Evolutionary conservation across 352 stramenopile species (phyloP).

Genomic region (Halophytophthora polymorphica): DNA sequence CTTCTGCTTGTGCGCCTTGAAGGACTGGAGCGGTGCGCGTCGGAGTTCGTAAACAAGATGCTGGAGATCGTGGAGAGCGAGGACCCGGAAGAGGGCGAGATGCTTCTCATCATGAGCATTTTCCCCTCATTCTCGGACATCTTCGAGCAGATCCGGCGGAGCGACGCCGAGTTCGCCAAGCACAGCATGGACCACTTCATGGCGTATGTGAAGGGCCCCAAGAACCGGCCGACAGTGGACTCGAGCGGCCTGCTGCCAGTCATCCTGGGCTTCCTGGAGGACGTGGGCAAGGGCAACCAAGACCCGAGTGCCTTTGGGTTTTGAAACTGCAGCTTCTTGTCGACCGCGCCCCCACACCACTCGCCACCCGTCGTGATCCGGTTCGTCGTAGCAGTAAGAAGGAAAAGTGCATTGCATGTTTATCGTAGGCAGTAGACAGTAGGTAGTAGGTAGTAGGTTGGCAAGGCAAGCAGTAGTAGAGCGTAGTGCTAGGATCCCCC

Average conservation of each 20-base stretch:
- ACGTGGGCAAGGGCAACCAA: conserved; percentile 59
- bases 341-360: conserved; percentile 14
- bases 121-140: conserved; percentile 89
- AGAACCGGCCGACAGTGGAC: conserved; percentile 79
- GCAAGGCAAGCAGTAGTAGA: conserved; percentile 8
- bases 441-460: conserved; percentile 17
- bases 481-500: background rate
- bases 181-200: conserved; percentile 88
- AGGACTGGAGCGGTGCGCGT: conserved; percentile 80
- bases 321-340: conserved; percentile 41
- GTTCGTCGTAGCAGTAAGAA: conserved; percentile 14
- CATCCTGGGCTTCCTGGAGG: conserved; percentile 73
- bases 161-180: conserved; percentile 75
- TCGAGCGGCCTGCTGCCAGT: conserved; percentile 65
- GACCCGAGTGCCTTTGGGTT: conserved; percentile 71
- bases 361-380: conserved; percentile 10
- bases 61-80: conserved; percentile 79
- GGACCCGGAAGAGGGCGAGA: conserved; percentile 74
- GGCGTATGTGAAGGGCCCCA: conserved; percentile 76
- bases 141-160: conserved; percentile 79
- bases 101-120: conserved; percentile 77
- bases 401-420: background rate
- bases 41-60: conserved; percentile 87
- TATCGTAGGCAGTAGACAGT: conserved; percentile 8
- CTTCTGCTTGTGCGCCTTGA: conserved; percentile 1